Base-by-base conservation (phyloP, 1,284 basidiomycete species). In the Coriolopsis trogii region DNA sequence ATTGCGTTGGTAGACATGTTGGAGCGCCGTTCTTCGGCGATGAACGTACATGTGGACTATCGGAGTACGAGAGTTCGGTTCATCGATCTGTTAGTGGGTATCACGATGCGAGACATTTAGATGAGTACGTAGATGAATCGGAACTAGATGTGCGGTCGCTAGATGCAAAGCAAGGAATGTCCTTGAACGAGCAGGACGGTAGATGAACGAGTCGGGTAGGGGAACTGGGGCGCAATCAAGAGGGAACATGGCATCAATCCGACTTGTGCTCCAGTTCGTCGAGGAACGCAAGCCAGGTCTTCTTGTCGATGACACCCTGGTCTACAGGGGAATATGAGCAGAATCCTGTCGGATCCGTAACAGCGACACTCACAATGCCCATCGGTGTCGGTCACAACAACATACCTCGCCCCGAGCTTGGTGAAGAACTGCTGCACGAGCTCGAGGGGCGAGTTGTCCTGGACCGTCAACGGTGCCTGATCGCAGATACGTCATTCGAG, bases 261-360 rank as follows among this genome's bases (percentile, higher is more conserved):
- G 51, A 53, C 31, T 51, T 53, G 46, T 59, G 57, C 58, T 91
- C 88, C 34, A 93, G 69, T 63, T 86, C 81, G 46, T 76, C 81
- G 28, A 95, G 72, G 73, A 95, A 95, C 6, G 80, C 86, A 21
- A 95, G 79, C 92, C 93, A 97, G 1, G 83, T 84, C 72, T 95
- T 95, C 78, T 97, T 97, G 70, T 95, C 91, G 53, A 98, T 89
- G 9, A 95, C 78, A 6, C 95, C 95, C 63, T 89, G 86, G 65
- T 95, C 89, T 91, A 59, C 16, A 28, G 23, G 31, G 37, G 40
- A n/a, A 41, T 33, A 9, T 20, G 33, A 30, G 10, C 25, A 55
- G 47, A 2, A 46, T 26, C 10, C 7, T 6, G 9, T 12, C n/a
- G 1, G 8, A n/a, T 18, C 6, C n/a, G 43, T 5, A n/a, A 36